These are phyloP conservation scores for Globisporangium nunn DNA, from an alignment of 352 stramenopile genomes.

Conservation along the genomic window DNA sequence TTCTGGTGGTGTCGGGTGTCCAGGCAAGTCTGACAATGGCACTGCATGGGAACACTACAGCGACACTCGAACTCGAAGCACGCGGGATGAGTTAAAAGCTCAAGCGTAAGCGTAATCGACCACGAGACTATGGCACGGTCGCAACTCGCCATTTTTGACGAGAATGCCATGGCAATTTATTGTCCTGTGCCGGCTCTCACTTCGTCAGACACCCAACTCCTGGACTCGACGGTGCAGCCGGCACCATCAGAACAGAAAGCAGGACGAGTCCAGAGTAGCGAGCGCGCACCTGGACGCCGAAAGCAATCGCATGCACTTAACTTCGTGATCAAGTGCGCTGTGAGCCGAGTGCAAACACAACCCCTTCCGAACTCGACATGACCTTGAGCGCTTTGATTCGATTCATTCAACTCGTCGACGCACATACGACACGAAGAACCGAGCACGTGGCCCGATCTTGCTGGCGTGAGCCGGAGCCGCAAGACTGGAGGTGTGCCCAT, in stretches of 20 bases:
- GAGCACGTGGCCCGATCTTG: not conserved
- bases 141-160: not conserved
- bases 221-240: too few relatives aligned
- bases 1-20: not conserved
- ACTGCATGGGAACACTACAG: not conserved
- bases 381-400: not conserved
- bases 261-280: too few relatives aligned
- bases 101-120: not conserved
- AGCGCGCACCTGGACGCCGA: too few relatives aligned
- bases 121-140: too few relatives aligned
- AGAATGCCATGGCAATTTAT: not conserved
- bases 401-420: too few relatives aligned
- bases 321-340: too few relatives aligned
- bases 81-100: not conserved
- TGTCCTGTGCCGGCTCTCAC: too few relatives aligned
- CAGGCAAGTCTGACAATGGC: not conserved
- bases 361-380: not conserved
- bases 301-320: too few relatives aligned
- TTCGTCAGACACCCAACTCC: too few relatives aligned
- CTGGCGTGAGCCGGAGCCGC: not conserved
- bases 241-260: too few relatives aligned
- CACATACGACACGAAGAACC: not conserved
- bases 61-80: not conserved
- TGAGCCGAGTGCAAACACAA: not conserved
- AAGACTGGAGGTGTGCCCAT: too few relatives aligned